A percentile compares a stretch with the other conserved stretches of the same genome.
These are phyloP conservation scores for Claviceps sp. DNA, from an alignment of 2,329 filamentous ascomycete genomes.

Conservation along the genomic window DNA sequence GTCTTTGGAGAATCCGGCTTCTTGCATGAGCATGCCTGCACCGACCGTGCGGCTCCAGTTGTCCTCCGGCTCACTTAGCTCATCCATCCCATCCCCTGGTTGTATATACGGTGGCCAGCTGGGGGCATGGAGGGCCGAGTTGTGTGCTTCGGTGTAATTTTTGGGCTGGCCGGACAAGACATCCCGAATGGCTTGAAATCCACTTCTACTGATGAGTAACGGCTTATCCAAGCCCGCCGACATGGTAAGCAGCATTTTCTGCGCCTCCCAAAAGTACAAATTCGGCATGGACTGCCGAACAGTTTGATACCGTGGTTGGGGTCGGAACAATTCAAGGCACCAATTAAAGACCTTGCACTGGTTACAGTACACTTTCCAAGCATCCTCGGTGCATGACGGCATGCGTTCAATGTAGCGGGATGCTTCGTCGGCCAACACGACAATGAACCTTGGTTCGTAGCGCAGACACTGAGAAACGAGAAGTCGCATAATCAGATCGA, in stretches of 20 bases:
- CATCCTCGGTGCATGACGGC: conserved; percentile 4
- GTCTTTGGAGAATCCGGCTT: conserved; percentile 38
- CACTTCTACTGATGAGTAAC: conserved; percentile 34
- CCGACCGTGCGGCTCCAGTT: conserved; percentile 39
- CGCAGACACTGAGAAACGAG: conserved; percentile 19
- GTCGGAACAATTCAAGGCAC: conserved; percentile 15
- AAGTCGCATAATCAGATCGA: conserved; percentile 13
- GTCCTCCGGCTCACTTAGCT: conserved; percentile 34
- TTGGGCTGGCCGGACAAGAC: conserved; percentile 42
- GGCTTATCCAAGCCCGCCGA: conserved; percentile 34
- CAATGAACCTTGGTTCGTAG: conserved; percentile 19
- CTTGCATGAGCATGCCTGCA: conserved; percentile 39
- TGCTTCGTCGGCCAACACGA: conserved; percentile 16
- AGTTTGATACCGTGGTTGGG: conserved; percentile 11
- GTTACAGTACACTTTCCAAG: conserved; percentile 12
- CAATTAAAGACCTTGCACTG: conserved; percentile 21
- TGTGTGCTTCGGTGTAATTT: conserved; percentile 33
- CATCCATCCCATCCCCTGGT: conserved; percentile 46
- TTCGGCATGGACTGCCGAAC: conserved; percentile 15
- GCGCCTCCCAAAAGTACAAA: conserved; percentile 38
- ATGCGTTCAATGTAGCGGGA: conserved; percentile 15
- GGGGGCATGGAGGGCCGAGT: conserved; percentile 32
- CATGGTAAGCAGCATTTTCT: conserved; percentile 37
- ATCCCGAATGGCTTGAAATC: conserved; percentile 40
- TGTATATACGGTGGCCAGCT: conserved; percentile 49